Evolutionary conservation across 2,329 filamentous ascomycete genomes (phyloP).

Genomic region (Cytospora piceae): DNA sequence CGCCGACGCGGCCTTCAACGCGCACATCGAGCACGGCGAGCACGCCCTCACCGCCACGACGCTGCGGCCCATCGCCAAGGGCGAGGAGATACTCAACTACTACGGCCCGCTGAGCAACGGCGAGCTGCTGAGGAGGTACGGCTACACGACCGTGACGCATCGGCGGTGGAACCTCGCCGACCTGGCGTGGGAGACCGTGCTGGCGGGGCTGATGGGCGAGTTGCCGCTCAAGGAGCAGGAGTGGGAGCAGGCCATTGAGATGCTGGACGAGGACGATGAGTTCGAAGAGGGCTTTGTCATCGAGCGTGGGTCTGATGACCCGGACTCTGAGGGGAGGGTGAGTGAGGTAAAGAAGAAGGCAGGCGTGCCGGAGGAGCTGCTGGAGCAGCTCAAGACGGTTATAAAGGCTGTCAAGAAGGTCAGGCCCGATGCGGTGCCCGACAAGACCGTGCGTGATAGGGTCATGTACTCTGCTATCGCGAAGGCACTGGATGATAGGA

Average conservation of each 20-base stretch:
- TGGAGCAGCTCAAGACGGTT: slow-evolving; percentile 54
- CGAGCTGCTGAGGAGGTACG: slow-evolving; percentile 82
- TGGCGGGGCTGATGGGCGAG: slow-evolving; percentile 46
- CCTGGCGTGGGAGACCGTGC: slow-evolving; percentile 65
- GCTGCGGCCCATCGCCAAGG: slow-evolving; percentile 67
- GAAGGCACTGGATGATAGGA: slow-evolving; percentile 36
- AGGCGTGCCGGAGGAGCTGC: slow-evolving; percentile 54
- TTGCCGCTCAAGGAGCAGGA: slow-evolving; percentile 41
- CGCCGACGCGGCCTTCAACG: slow-evolving; percentile 84
- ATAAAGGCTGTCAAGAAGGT: slow-evolving; percentile 54
- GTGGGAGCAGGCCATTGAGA: slow-evolving; percentile 30
- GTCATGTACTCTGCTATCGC: slow-evolving; percentile 46
- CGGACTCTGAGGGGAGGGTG: slow-evolving; percentile 50
- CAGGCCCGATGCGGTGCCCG: slow-evolving; percentile 46
- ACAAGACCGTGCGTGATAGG: slow-evolving; percentile 55
- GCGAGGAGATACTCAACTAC: slow-evolving; percentile 84
- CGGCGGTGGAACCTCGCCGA: slow-evolving; percentile 82
- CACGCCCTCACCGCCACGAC: slow-evolving; percentile 70
- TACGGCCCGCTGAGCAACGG: slow-evolving; percentile 84
- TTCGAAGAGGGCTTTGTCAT: slow-evolving; percentile 77
- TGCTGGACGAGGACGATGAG: slow-evolving; percentile 60
- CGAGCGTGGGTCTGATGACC: slow-evolving; percentile 57
- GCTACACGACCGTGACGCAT: slow-evolving; percentile 82
- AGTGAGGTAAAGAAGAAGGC: slow-evolving; percentile 42
- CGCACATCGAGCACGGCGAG: slow-evolving; percentile 58